Conservation (phyloP, 1,139 yeast species). For the Taphrina sp. region DNA sequence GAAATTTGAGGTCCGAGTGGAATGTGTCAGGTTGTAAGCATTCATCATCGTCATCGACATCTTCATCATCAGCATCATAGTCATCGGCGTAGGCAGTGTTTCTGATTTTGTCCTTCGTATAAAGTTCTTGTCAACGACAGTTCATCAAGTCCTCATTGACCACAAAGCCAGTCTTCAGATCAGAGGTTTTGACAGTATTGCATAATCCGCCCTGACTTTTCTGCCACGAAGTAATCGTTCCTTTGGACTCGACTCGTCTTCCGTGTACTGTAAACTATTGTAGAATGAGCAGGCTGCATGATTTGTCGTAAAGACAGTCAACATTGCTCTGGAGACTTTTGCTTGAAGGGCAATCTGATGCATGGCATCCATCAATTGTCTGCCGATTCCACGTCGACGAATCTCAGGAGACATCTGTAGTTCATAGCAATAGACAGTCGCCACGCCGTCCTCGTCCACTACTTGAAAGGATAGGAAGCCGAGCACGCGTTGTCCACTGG, state of each 20-base stretch:
- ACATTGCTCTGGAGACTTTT: background rate
- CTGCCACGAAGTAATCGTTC: slow-evolving; percentile 5
- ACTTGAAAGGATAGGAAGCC: slow-evolving; percentile 7
- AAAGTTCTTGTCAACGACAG: background rate
- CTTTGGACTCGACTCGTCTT: slow-evolving; percentile 4
- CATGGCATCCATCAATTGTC: background rate
- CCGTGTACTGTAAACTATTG: background rate
- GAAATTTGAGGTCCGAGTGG: slow-evolving; percentile 22
- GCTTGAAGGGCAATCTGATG: background rate
- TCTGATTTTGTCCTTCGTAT: background rate
- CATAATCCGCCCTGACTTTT: slow-evolving; percentile 16
- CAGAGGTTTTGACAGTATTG: slow-evolving; percentile 2
- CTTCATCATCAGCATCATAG: no score
- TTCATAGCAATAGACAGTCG: slow-evolving; percentile 4
- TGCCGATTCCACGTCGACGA: slow-evolving; percentile 1
- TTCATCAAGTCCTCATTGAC: background rate
- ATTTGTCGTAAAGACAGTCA: slow-evolving; percentile 13
- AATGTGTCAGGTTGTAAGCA: no score
- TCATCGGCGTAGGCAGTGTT: background rate
- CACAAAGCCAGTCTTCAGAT: background rate
- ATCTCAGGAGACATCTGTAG: background rate
- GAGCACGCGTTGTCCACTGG: no score
- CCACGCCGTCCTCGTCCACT: slow-evolving; percentile 9
- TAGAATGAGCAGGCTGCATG: background rate
- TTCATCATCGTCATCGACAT: no score